These are phyloP conservation scores for Toxoplasma gondii DNA, from an alignment of 169 alveolate genomes.

Conservation along the genomic window DNA sequence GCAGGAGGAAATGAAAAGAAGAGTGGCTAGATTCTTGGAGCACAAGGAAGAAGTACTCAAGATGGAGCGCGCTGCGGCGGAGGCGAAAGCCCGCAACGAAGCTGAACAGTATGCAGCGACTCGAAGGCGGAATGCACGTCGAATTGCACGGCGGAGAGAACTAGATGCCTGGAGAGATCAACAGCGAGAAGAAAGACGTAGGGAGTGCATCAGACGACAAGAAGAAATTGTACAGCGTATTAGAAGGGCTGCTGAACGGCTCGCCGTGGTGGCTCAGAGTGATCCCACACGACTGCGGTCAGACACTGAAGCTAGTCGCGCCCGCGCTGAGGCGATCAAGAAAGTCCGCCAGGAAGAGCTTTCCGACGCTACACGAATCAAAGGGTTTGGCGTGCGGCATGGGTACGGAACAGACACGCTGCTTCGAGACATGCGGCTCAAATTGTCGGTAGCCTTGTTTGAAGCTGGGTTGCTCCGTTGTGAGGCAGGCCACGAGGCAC, in stretches of 20 bases:
- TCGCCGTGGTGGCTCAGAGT: not conserved
- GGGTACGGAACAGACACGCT: not conserved
- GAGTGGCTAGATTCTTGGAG: not conserved
- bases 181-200: not conserved
- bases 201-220: not conserved
- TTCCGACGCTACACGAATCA: not conserved
- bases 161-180: not conserved
- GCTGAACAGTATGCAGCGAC: not conserved
- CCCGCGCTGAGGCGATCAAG: not conserved
- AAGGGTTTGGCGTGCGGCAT: not conserved
- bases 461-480: slow-evolving; percentile 20
- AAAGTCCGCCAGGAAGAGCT: not conserved
- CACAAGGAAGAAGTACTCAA: not conserved
- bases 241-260: not conserved
- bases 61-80: not conserved
- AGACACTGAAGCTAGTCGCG: not conserved
- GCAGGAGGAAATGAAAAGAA: not conserved
- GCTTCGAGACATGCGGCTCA: slow-evolving; percentile 22
- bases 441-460: not conserved
- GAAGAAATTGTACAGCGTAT: slow-evolving; percentile 9
- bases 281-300: not conserved
- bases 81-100: slow-evolving; percentile 6
- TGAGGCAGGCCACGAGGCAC: slow-evolving; percentile 38
- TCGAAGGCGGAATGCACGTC: not conserved
- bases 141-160: slow-evolving; percentile 15